A percentile compares a stretch with the other conserved stretches of the same genome.
Evolutionary conservation across 352 stramenopile species (phyloP).

Genomic region (Pythium aphanidermatum): DNA sequence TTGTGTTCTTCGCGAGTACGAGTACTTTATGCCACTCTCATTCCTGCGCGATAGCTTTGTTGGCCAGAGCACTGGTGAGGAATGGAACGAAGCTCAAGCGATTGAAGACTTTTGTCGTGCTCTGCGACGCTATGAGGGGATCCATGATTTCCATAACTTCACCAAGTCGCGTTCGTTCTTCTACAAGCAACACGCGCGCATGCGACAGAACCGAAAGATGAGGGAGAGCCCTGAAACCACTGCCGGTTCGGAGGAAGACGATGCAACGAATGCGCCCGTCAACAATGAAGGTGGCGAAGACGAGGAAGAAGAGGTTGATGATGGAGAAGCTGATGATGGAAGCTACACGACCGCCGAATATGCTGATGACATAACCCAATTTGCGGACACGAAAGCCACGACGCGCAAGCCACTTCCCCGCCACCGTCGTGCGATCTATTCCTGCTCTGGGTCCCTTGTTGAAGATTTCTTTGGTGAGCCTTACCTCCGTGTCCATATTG

Average conservation of each 20-base stretch:
- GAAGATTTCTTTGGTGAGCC: conserved; percentile 49
- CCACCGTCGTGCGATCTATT: conserved; percentile 75
- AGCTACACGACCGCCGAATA: conserved; percentile 8
- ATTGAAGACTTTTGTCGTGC: conserved; percentile 40
- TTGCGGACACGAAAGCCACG: conserved; percentile 28
- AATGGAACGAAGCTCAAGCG: conserved; percentile 34
- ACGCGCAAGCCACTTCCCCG: conserved; percentile 52
- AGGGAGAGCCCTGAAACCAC: background rate
- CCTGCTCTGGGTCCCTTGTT: conserved; percentile 58
- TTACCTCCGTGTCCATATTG: conserved; percentile 72
- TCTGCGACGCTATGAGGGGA: conserved; percentile 71
- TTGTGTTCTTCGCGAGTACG: conserved; percentile 85
- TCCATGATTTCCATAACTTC: conserved; percentile 91
- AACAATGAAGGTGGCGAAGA: conserved; percentile 7
- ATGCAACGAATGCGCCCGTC: no score
- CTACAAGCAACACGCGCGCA: conserved; percentile 57
- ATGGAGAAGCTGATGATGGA: conserved; percentile 2
- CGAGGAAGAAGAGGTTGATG: conserved; percentile 11
- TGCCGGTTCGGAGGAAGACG: conserved; percentile 9
- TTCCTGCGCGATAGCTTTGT: conserved; percentile 53
- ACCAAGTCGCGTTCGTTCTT: conserved; percentile 76
- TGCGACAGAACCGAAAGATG: conserved; percentile 14
- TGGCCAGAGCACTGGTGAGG: conserved; percentile 2
- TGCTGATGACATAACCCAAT: conserved; percentile 24
- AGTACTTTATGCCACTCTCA: conserved; percentile 87